These are phyloP conservation scores for Jamesozyma rosinii DNA, from an alignment of 805 yeast species.

Conservation along the genomic window DNA sequence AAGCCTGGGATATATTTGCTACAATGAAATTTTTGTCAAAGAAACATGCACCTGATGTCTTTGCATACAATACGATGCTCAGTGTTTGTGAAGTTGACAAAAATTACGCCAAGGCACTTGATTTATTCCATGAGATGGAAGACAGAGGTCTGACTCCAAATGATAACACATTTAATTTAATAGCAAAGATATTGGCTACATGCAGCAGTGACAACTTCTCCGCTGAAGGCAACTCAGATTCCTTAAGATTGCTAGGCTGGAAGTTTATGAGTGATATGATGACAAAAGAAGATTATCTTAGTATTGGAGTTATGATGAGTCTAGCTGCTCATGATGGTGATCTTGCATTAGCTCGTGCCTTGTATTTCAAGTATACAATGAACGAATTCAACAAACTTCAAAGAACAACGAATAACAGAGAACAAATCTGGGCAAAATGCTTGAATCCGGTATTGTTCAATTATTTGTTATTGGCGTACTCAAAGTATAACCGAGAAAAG, in stretches of 20 bases:
- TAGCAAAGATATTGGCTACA: constrained; percentile 23
- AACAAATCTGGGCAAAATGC: constrained; percentile 21
- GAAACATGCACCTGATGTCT: constrained; percentile 55
- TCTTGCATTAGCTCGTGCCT: constrained; percentile 56
- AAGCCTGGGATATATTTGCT: constrained; percentile 68
- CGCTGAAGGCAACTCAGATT: constrained; percentile 25
- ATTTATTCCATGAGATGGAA: constrained; percentile 63
- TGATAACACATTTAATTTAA: constrained; percentile 13
- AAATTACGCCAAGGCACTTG: constrained; percentile 66
- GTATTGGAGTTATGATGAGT: constrained; percentile 54
- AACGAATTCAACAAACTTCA: constrained; percentile 17
- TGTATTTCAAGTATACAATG: constrained; percentile 41
- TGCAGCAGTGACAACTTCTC: constrained; percentile 20
- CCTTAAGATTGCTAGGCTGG: constrained; percentile 52
- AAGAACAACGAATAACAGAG: constrained; percentile 2
- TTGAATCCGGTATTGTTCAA: constrained; percentile 36
- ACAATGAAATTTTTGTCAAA: constrained; percentile 73
- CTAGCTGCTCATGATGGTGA: constrained; percentile 79
- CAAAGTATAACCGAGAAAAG: constrained; percentile 30
- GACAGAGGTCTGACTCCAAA: constrained; percentile 19
- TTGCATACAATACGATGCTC: constrained; percentile 65
- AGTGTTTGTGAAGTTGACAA: constrained; percentile 52
- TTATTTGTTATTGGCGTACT: constrained; percentile 42
- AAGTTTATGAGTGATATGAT: constrained; percentile 58
- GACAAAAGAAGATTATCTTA: constrained; percentile 23